Base-by-base conservation (phyloP, 2,329 filamentous ascomycete species). In the Metarhizium brunneum region DNA sequence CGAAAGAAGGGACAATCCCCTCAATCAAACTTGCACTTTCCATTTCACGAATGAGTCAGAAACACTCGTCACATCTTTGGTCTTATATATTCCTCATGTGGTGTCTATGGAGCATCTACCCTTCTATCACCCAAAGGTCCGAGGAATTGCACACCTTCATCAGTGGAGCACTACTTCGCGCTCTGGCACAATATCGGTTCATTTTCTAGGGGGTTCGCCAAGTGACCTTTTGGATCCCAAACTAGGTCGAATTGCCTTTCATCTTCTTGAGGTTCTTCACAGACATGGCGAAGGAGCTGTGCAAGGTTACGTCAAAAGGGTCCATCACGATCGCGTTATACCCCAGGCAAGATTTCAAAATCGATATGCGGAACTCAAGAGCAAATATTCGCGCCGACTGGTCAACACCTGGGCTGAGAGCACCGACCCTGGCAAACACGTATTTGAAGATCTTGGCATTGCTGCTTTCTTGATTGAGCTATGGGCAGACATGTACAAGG, bases 391-490 rank as follows among this genome's bases (percentile, higher is more conserved):
- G 1, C 80, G 82, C 20, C 65, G 71, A 1, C 73, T 99, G 13
- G 86, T 91, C 14, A 71, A 81, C n/a, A 74, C 71, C 1, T 99
- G 92, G 94, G 85, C 84, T 14, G 94, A 97, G 73, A 80, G 81
- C 53, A 97, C 92, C 0, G 91, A 95, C 66, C 89, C 92, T 0
- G 76, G 77, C 16, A 99, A 97, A 69, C 92, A 97, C 66, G 90
- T 97, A 2, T 97, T 96, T 69, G 94, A 99, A 68, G 92, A 97
- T 66, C 73, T 99, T 20, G 82, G 84, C 4, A 96, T 99, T 59
- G 88, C 92, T 0, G 88, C 92, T 0, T 99, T 96, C 64, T 75
- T 97, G 53, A 89, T 97, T 30, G 92, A 96, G 73, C 74, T 97
- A 2, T 99, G 94, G 94, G 73, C 75, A 13, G 83, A 87, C 56